Conservation (phyloP, 257 asterid genomes). For the Solanum etuberosum region DNA sequence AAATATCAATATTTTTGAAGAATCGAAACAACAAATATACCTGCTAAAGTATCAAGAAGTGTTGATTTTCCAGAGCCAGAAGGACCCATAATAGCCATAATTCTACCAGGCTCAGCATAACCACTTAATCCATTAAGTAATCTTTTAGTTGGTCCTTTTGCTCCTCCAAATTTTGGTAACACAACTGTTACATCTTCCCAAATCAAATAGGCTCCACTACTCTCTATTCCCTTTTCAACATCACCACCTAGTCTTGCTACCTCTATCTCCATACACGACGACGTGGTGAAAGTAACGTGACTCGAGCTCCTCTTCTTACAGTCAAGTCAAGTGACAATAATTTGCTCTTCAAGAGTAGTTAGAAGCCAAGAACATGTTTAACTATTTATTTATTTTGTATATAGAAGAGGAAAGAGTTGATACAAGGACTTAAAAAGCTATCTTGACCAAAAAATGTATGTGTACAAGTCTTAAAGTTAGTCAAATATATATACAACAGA, state of each 20-base stretch:
- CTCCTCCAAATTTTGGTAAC: constrained; percentile 56
- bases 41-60: constrained; percentile 74
- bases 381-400: background rate
- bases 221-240: constrained; percentile 10
- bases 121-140: constrained; percentile 56
- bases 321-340: background rate
- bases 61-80: constrained; percentile 93
- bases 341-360: background rate
- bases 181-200: constrained; percentile 73
- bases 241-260: background rate
- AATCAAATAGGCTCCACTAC: constrained; percentile 25
- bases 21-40: background rate
- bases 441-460: background rate
- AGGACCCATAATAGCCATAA: constrained; percentile 94
- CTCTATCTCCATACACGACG: background rate
- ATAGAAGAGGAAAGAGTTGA: background rate
- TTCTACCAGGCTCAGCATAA: constrained; percentile 69
- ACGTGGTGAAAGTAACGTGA: too few relatives aligned
- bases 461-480: background rate
- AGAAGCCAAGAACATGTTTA: background rate
- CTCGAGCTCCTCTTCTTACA: too few relatives aligned
- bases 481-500: background rate
- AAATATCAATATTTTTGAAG: background rate
- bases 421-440: background rate
- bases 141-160: constrained; percentile 54